Evolutionary conservation across 805 yeast genomes (phyloP), one percentile per base, ranked within the genome.

Genomic region (Cyberlindnera subsufficiens): DNA sequence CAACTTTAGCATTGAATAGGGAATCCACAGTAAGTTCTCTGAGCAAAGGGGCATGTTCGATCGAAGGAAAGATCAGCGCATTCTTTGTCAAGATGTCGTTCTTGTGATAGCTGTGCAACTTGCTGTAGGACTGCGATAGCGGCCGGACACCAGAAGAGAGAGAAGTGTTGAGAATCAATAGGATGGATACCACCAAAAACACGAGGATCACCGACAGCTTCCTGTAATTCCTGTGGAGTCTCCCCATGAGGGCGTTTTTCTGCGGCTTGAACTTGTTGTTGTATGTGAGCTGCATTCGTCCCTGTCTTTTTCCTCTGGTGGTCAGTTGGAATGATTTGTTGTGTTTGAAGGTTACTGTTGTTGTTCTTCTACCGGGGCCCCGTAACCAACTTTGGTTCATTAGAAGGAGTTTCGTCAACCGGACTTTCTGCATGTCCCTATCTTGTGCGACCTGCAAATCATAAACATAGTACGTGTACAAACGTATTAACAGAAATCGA

Each of bases 51-150:
- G 86, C 81, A 54, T 84, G 81, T 50, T 84, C 89, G 31, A 83
- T 71, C n/a, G 78, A 74, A n/a, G 93, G 93, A 55, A 74, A 84
- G 13, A 85, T 80, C 54, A 77, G 71, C 32, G 71, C 67, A 16
- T 78, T 70, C 11, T 67, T 61, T 14, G 82, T 74, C 17, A 66
- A 68, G 22, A 78, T 67, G 44, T 74, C 77, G 35, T 67, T 57
- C 14, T 56, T 52, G 51, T 68, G 72, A 32, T 67, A 58, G 0
- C 80, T 79, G 53, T 72, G 80, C 15, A 52, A 52, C 20, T 52
- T 46, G 4, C 69, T 66, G 32, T 58, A 53, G 14, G 49, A 48
- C 18, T 33, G 15, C 37, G 22, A 17, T 41, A 40, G 11, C 10
- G 29, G 7, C 30, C 16, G 32, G 11, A 14, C 30, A 15, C 20